Base-by-base conservation (phyloP, 768 basidiomycete genomes). In the Hydnomerulius pinastri region DNA sequence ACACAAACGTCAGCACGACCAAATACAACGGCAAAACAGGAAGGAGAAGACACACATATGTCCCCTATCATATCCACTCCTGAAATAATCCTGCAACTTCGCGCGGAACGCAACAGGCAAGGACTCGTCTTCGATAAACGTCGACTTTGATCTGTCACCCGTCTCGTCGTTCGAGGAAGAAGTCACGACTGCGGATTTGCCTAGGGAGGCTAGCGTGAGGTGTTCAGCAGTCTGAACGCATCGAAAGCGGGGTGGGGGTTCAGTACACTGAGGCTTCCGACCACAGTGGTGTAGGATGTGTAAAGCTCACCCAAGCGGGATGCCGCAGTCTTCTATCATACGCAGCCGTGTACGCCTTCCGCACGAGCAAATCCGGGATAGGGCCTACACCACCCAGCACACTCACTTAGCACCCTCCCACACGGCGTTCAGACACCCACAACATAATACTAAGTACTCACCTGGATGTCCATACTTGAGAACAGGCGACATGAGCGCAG, bases 41-140 rank as follows among this genome's bases (percentile, higher is more conserved):
- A 21, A 30, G 6, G 1, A 6, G n/a, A 30, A 21, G 10, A 75
- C 88, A 39, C 51, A 92, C 96, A 98, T 98, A 71, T 99, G 96
- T 43, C 96, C 96, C 11, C 97, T 81, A 66, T 98, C 95, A 63
- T 96, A 96, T 9, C 94, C 94, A 63, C 93, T 96, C 52, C 78
- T 78, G 68, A 94, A 92, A 67, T 97, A 98, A 64, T 98, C 95
- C 65, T 85, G 77, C 57, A 98, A 71, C 54, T 80, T 85, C 0
- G 95, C 87, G 17, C 95, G 80, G 77, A 96, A 98, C 40, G 69
- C 56, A 43, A 69, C 72, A 0, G 96, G 96, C 11, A 98, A 66
- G 2, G 79, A 77, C 35, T 78, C 79, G 69, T 99, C 96, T 65
- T 98, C 97, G 33, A 73, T 69, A 71, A 99, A 99, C 1, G 73